phyloP scores from a whole-genome alignment of 2,329 filamentous ascomycete genomes.

The Chaetomium olivaceum region DNA sequence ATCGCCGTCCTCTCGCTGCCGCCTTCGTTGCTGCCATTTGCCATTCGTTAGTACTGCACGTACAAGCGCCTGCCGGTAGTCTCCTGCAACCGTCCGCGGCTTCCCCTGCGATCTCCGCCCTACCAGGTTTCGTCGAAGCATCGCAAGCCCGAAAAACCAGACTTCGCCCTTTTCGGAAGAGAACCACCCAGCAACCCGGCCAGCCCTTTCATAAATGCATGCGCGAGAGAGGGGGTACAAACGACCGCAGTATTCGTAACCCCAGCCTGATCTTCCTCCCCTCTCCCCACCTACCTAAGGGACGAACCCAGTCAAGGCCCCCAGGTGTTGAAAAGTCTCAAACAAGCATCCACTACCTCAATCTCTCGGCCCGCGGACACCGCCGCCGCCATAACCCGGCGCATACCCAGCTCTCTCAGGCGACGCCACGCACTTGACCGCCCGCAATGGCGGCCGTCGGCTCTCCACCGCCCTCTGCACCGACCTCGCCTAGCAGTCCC shows the following conservation, averaged over 20 bases:
- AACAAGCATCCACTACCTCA: slow-evolving; percentile 3
- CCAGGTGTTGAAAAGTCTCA: slow-evolving; percentile 12
- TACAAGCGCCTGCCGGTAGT: neutral
- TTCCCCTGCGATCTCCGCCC: slow-evolving; percentile 16
- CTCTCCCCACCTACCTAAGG: neutral
- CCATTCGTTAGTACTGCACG: slow-evolving; percentile 24
- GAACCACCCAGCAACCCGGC: slow-evolving; percentile 10
- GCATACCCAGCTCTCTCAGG: slow-evolving; percentile 20
- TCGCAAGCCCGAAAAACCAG: neutral
- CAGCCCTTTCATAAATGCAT: slow-evolving; percentile 18
- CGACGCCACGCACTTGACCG: slow-evolving; percentile 19
- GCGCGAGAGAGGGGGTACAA: slow-evolving; percentile 9
- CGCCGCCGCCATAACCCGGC: slow-evolving; percentile 11
- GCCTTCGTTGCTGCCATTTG: slow-evolving; percentile 27
- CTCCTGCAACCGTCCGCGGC: slow-evolving; percentile 14
- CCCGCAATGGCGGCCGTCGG: slow-evolving; percentile 39
- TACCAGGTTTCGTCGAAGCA: neutral
- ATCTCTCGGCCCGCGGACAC: slow-evolving; percentile 4
- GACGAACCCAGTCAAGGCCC: neutral
- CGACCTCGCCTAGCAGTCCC: slow-evolving; percentile 34
- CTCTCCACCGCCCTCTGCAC: slow-evolving; percentile 32
- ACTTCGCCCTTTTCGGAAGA: neutral
- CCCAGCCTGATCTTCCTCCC: neutral
- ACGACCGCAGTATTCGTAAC: neutral
- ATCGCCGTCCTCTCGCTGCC: slow-evolving; percentile 20